These are phyloP conservation scores for Hortiboletus flavorubellus DNA, from an alignment of 768 basidiomycete genomes.

Conservation along the genomic window DNA sequence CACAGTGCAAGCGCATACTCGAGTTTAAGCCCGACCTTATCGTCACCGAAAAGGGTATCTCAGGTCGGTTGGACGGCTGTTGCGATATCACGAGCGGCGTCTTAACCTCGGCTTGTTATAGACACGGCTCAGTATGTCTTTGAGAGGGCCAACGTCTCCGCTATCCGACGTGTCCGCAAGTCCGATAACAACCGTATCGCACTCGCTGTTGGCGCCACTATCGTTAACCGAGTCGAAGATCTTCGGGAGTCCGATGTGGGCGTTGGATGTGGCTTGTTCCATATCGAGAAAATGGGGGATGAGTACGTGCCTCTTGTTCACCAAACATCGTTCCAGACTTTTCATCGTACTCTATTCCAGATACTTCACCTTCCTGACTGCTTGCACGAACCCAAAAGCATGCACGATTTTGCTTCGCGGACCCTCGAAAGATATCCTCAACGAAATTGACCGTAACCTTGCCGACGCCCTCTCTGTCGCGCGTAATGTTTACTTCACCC, in stretches of 20 bases:
- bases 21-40: constrained; percentile 95
- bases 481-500: constrained; percentile 95
- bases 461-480: constrained; percentile 98
- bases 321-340: neutral
- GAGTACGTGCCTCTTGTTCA: constrained; percentile 47
- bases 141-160: constrained; percentile 83
- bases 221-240: constrained; percentile 96
- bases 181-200: constrained; percentile 99
- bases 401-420: constrained; percentile 98
- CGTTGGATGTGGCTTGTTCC: constrained; percentile 91
- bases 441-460: constrained; percentile 96
- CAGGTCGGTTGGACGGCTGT: constrained; percentile 51
- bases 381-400: constrained; percentile 87
- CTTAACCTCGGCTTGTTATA: constrained; percentile 24
- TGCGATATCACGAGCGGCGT: neutral
- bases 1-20: constrained; percentile 76
- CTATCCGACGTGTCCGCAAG: constrained; percentile 95
- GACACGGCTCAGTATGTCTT: constrained; percentile 94
- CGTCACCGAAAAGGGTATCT: constrained; percentile 97
- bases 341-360: constrained; percentile 35
- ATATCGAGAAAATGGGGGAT: constrained; percentile 96
- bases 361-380: constrained; percentile 96
- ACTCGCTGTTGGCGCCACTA: constrained; percentile 91
- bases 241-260: constrained; percentile 90
- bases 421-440: constrained; percentile 96